Percentiles rank a stretch among this genome's conserved stretches.
Evolutionary conservation across 2,329 filamentous ascomycete genomes (phyloP).

Genomic region (Colletotrichum orchidophilum): DNA sequence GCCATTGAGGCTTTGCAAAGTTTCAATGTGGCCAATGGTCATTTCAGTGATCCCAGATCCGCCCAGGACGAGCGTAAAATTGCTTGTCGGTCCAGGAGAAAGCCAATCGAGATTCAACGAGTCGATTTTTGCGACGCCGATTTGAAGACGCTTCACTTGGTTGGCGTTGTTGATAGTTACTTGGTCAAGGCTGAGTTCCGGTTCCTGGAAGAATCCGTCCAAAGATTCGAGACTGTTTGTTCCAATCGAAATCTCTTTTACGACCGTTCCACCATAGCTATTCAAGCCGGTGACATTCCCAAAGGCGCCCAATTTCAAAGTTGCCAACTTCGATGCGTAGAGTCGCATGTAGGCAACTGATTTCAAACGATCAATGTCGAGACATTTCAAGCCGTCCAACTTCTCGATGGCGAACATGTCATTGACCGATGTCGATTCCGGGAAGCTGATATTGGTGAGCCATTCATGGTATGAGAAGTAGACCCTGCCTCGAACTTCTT

Average conservation of each 20-base stretch:
- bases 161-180: neutral
- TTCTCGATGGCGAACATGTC: neutral
- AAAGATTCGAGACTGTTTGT: neutral
- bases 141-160: neutral
- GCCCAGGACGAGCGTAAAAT: neutral
- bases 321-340: neutral
- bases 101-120: neutral
- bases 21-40: neutral
- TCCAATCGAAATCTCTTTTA: neutral
- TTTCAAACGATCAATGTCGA: neutral
- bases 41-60: neutral
- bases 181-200: neutral
- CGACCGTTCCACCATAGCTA: neutral
- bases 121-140: neutral
- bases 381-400: neutral
- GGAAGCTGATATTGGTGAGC: neutral
- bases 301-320: neutral
- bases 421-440: neutral
- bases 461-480: neutral
- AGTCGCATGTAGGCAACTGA: neutral
- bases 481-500: neutral
- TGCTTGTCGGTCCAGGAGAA: neutral
- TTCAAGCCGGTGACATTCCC: neutral
- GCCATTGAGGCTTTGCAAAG: neutral
- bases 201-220: neutral